Conservation (phyloP, 352 stramenopile genomes). For the Phytophthora europaea region DNA sequence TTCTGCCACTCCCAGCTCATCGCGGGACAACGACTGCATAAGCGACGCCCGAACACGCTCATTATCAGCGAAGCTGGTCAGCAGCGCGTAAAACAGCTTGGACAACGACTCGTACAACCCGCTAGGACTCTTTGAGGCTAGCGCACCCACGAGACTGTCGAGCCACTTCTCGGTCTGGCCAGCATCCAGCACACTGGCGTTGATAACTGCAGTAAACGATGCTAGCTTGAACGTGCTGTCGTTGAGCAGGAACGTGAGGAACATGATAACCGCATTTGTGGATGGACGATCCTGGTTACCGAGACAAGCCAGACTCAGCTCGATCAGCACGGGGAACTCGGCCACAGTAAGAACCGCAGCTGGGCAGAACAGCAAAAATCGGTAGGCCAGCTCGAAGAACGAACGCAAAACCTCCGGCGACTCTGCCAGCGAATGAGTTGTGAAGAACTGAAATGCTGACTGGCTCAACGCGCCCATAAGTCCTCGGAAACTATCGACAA, state of each 20-base stretch:
- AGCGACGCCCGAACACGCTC: constrained; percentile 45
- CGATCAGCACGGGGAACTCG: constrained; percentile 69
- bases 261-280: constrained; percentile 76
- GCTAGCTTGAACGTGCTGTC: constrained; percentile 61
- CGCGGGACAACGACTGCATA: constrained; percentile 43
- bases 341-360: constrained; percentile 61
- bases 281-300: constrained; percentile 74
- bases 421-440: constrained; percentile 62
- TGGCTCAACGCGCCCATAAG: constrained; percentile 70
- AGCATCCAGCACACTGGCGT: constrained; percentile 52
- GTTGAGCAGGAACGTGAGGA: constrained; percentile 69
- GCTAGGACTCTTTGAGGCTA: constrained; percentile 66
- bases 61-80: constrained; percentile 53
- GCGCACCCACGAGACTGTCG: constrained; percentile 52
- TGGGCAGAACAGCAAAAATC: constrained; percentile 78
- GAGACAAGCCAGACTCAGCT: constrained; percentile 68
- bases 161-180: constrained; percentile 62
- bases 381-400: constrained; percentile 77
- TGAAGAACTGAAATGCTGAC: constrained; percentile 76
- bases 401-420: constrained; percentile 69
- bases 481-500: constrained; percentile 63
- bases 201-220: constrained; percentile 55
- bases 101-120: constrained; percentile 66
- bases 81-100: constrained; percentile 63
- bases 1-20: constrained; percentile 50